Base-by-base conservation (phyloP, 2,329 filamentous ascomycete species). In the Trichoderma gracile region DNA sequence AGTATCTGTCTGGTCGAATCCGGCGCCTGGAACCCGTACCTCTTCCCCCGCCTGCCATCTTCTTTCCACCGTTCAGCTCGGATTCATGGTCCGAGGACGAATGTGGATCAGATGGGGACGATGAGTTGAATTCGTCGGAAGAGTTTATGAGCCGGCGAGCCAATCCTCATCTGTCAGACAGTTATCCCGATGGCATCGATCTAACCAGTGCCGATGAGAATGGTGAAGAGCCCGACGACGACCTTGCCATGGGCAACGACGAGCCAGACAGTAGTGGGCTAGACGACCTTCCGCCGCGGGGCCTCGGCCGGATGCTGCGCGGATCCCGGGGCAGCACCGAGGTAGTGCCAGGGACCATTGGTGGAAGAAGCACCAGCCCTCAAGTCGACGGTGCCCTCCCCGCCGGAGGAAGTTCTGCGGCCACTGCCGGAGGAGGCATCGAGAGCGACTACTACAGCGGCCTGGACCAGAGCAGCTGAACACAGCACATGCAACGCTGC, bases 11-110 rank as follows among this genome's bases (percentile, higher is more conserved):
- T 0, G 76, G 75, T 2, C 75, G 74, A 7, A 73, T 83, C 56
- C 79, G 76, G 63, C 77, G 75, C 14, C 72, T 85, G 8, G 73
- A 78, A 0, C 83, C 84, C 0, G 77, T 80, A 0, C 73, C 81
- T 1, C 76, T 86, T 0, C 84, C 84, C 0, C 83, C 83, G 0
- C 82, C 84, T 0, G 78, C 79, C 3, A 81, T 82, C 65, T 86
- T 83, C 70, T 81, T 82, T 68, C 80, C 79, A 0, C 78, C 78
- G 0, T 79, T 82, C 49, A 82, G 80, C 66, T 71, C 77, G 10
- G 79, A 79, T 50, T 72, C 74, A 6, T 78, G 75, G 5, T 71
- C 69, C 1, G 72, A 74, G 3, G 77, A 76, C 8, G 70, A 70
- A 2, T 65, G 65, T 5, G 67, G 62, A 9, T 74, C 71, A 0